These are phyloP conservation scores for Trifolium pratense DNA, from an alignment of 306 rosid species.

Conservation along the genomic window DNA sequence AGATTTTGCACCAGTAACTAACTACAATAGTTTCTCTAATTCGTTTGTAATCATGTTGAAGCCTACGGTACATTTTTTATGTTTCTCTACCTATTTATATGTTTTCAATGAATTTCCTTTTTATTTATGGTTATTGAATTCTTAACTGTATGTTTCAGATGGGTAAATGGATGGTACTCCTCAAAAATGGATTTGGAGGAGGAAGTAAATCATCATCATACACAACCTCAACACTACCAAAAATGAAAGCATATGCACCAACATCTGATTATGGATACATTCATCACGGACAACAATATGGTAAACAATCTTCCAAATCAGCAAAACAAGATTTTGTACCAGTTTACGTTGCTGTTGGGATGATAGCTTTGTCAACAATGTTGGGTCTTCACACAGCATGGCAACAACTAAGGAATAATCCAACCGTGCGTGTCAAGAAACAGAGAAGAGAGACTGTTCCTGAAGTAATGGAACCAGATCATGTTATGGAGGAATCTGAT, in stretches of 20 bases:
- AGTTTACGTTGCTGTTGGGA: constrained; percentile 67
- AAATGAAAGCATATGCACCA: constrained; percentile 57
- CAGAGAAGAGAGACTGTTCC: constrained; percentile 74
- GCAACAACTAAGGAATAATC: constrained; percentile 68
- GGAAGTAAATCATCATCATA: constrained; percentile 31
- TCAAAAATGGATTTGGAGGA: constrained; percentile 44
- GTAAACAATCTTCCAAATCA: constrained; percentile 18
- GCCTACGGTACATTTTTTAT: constrained; percentile 48
- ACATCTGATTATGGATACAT: constrained; percentile 42
- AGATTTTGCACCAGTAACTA: background rate
- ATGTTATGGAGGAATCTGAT: constrained; percentile 58
- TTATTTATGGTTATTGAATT: background rate
- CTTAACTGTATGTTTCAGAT: constrained; percentile 40
- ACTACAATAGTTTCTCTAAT: background rate
- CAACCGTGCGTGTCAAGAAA: constrained; percentile 71
- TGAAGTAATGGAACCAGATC: constrained; percentile 89
- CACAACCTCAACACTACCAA: constrained; percentile 58
- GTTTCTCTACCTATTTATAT: background rate
- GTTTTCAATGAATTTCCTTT: background rate
- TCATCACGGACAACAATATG: constrained; percentile 30
- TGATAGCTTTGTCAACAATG: constrained; percentile 53
- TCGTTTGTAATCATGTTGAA: constrained; percentile 47
- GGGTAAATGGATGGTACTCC: constrained; percentile 47
- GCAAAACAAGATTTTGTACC: constrained; percentile 63
- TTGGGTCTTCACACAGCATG: constrained; percentile 75